These are phyloP conservation scores for Medicago truncatula DNA, from an alignment of 306 rosid species.

Conservation along the genomic window DNA sequence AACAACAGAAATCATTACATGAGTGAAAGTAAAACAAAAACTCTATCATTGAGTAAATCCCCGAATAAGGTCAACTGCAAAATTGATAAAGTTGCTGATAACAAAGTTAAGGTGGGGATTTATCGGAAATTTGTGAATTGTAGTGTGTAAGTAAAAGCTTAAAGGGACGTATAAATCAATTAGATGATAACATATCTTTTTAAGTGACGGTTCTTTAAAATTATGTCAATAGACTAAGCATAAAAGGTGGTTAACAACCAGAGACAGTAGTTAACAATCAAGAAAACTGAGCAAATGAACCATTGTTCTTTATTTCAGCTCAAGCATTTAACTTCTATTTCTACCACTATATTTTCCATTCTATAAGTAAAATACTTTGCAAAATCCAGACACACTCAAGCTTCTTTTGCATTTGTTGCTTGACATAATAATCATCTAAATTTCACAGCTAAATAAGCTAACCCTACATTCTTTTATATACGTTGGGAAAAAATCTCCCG, in stretches of 20 bases:
- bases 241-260: background rate
- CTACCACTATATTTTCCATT: background rate
- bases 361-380: background rate
- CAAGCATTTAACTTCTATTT: background rate
- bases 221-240: background rate
- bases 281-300: background rate
- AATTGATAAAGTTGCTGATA: background rate
- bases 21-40: background rate
- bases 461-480: background rate
- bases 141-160: background rate
- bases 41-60: background rate
- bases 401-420: slow-evolving; percentile 15
- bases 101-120: background rate
- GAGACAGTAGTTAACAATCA: background rate
- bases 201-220: background rate
- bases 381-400: background rate
- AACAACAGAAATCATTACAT: slow-evolving; percentile 25
- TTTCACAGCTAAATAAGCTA: slow-evolving; percentile 6
- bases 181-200: background rate
- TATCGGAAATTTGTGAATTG: background rate
- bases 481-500: background rate
- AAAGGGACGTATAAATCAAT: background rate
- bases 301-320: background rate
- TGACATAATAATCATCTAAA: background rate
- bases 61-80: background rate